phyloP scores from a whole-genome alignment of 768 basidiomycete genomes.

The Boletellus sp. region DNA sequence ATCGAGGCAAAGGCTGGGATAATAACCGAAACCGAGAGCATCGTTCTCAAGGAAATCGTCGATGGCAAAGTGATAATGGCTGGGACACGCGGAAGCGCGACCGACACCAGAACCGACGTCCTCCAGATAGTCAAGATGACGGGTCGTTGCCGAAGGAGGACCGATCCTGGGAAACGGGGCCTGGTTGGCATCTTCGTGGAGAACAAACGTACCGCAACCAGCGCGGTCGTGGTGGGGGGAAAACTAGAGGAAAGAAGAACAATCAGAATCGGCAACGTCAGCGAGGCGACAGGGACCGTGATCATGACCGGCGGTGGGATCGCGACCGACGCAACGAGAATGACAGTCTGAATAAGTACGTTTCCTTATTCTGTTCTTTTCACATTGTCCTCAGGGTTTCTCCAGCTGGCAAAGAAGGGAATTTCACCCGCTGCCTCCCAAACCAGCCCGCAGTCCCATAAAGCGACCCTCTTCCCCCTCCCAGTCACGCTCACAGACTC shows the following conservation, averaged over 20 bases:
- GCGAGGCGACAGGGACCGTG: slow-evolving; percentile 27
- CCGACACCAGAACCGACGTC: slow-evolving; percentile 39
- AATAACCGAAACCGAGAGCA: slow-evolving; percentile 37
- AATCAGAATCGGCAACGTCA: slow-evolving; percentile 33
- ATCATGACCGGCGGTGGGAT: slow-evolving; percentile 29
- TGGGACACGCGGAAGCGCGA: slow-evolving; percentile 53
- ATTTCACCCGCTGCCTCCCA: slow-evolving; percentile 39
- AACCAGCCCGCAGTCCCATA: slow-evolving; percentile 31
- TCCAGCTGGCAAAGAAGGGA: slow-evolving; percentile 69
- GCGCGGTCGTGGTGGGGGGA: slow-evolving; percentile 37
- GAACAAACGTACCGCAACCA: slow-evolving; percentile 38
- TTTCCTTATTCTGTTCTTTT: slow-evolving; percentile 10
- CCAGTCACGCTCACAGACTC: slow-evolving; percentile 51
- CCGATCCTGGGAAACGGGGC: slow-evolving; percentile 70
- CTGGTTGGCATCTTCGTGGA: slow-evolving; percentile 55
- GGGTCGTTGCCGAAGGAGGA: slow-evolving; percentile 37
- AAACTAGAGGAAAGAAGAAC: slow-evolving; percentile 36
- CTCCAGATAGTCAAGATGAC: slow-evolving; percentile 26
- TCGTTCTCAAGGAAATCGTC: slow-evolving; percentile 27
- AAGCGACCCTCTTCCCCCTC: slow-evolving; percentile 45
- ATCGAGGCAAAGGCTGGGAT: slow-evolving; percentile 35
- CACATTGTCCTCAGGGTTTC: slow-evolving; percentile 4
- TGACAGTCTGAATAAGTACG: slow-evolving; percentile 72
- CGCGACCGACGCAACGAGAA: slow-evolving; percentile 54
- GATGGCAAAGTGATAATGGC: slow-evolving; percentile 39